Evolutionary conservation across 192 early-diverging fungal genomes (phyloP), one percentile per base, ranked within the genome.

Genomic region (Pilobolus umbonatus): DNA sequence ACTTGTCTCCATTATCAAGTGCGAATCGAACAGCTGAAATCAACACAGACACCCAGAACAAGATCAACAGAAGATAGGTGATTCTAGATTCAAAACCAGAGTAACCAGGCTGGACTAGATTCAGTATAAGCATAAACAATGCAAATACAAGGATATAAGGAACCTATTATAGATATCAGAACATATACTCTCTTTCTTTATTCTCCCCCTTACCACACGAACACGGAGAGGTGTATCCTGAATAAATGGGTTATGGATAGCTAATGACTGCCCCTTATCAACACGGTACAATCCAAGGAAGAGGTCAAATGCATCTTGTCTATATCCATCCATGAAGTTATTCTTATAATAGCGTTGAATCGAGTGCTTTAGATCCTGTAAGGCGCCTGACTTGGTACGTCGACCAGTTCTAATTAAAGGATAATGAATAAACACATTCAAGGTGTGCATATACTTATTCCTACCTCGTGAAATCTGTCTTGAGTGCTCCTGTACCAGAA

Each of bases 401-500:
- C 89, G 85, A 25, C 96, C 96, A 1, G 95, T 98, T 58, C 91
- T 84, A 53, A 30, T 45, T 5, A 24, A 7, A 21, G 42, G 21
- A 8, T 17, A 21, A 48, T 24, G 55, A 21, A 46, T 42, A 40
- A 42, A 38, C 21, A 21, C 10, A 14, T 57, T 12, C 29, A 19
- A 36, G 3, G n/a, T 2, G 3, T n/a, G 19, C 19, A 2, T 12
- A 42, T 17, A 17, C 5, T 15, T 42, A 15, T 42, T 12, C 26
- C 50, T 71, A 77, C 78, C 89, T 82, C 3, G 97, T 99, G 65
- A 89, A 99, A 66, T 99, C 97, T 4, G 95, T 98, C 72, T 99
- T 99, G 43, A 98, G 78, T 5, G 97, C 97, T 25, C 94, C 93
- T 2, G 97, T 96, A 39, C 97, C 97, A 57, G 90, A 89, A 71